Percentiles rank a stretch among this genome's conserved stretches.
Conservation (phyloP, 2,329 filamentous ascomycete species). For the Ambrosiella beaveri region DNA sequence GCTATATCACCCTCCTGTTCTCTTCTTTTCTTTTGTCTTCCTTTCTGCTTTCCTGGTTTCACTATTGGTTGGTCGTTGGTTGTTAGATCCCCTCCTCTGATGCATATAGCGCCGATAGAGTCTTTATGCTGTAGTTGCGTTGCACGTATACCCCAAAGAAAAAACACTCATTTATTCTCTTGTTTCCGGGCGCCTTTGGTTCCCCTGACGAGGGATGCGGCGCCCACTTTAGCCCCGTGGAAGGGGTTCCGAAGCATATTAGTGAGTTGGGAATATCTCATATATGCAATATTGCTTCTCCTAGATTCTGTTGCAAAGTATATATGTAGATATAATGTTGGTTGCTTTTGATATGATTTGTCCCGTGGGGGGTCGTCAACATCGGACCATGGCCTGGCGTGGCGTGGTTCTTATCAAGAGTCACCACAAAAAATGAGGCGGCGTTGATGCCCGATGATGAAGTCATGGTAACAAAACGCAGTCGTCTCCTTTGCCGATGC, state of each 20-base stretch:
- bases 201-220: not conserved
- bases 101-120: not conserved
- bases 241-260: not conserved
- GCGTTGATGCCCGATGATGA: not conserved
- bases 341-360: no score
- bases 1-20: no score
- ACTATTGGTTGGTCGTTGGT: not conserved
- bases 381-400: not conserved
- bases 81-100: not conserved
- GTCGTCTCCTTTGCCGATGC: no score
- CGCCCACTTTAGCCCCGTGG: not conserved
- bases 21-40: not conserved
- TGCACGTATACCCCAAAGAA: not conserved
- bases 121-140: not conserved
- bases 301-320: not conserved
- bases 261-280: no score
- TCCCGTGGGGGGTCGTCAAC: no score
- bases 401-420: not conserved
- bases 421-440: not conserved
- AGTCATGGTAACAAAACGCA: not conserved
- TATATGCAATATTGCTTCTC: not conserved
- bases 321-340: no score
- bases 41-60: not conserved
- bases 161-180: not conserved
- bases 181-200: not conserved